Evolutionary conservation across 139 green algal genomes (phyloP).

Genomic region (Coccomyxa sp.): DNA sequence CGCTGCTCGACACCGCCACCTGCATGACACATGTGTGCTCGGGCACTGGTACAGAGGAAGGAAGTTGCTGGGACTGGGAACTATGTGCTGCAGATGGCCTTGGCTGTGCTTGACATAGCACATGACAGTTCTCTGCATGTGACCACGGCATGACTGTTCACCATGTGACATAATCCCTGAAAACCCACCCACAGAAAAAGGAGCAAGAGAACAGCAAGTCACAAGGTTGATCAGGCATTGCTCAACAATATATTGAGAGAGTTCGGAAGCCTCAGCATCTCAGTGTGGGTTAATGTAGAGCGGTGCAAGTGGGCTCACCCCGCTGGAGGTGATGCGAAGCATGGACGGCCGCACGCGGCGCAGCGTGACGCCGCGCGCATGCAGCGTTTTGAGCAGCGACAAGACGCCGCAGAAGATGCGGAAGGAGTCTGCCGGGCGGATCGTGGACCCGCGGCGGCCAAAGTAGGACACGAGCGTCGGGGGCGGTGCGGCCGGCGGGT

Average conservation of each 20-base stretch:
- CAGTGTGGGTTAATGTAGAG: neutral
- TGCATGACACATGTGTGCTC: neutral
- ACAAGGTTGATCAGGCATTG: no score
- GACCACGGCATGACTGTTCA: no score
- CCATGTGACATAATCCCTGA: no score
- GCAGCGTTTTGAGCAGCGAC: conserved; percentile 36
- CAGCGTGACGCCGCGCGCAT: conserved; percentile 19
- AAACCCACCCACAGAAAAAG: no score
- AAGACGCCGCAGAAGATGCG: conserved; percentile 61
- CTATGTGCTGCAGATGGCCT: no score
- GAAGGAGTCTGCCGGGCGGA: conserved; percentile 14
- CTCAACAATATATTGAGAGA: neutral
- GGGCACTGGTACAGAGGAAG: no score
- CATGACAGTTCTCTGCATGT: no score
- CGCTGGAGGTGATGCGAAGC: conserved; percentile 17
- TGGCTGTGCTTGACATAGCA: no score
- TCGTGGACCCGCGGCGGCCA: neutral
- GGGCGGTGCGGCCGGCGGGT: neutral
- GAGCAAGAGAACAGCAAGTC: no score
- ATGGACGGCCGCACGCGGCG: conserved; percentile 18
- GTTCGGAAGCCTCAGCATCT: neutral
- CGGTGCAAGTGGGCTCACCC: neutral
- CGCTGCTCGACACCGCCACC: neutral
- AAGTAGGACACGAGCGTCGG: conserved; percentile 1
- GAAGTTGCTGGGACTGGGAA: no score